Percentiles rank a stretch among this genome's conserved stretches.
These are phyloP conservation scores for Penicillium crystallinum DNA, from an alignment of 495 filamentous ascomycete genomes.

Conservation along the genomic window DNA sequence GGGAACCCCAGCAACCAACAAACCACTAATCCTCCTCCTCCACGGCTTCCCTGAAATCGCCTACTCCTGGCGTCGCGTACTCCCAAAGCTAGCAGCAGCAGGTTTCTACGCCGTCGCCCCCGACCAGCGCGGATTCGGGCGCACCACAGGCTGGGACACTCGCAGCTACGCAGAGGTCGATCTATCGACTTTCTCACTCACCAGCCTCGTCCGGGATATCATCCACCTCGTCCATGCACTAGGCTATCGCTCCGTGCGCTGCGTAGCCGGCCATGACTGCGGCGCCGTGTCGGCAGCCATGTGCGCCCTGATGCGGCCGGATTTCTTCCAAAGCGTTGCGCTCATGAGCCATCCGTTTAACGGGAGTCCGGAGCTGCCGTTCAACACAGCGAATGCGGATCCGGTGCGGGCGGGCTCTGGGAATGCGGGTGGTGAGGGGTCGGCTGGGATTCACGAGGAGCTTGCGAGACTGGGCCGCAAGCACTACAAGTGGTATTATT, in stretches of 20 bases:
- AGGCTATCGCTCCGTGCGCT: constrained; percentile 52
- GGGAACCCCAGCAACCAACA: constrained; percentile 34
- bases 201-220: constrained; percentile 57
- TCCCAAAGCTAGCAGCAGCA: constrained; percentile 48
- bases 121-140: constrained; percentile 66
- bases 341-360: constrained; percentile 56
- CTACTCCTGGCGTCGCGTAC: constrained; percentile 63
- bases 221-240: constrained; percentile 56
- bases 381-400: constrained; percentile 39
- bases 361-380: constrained; percentile 44
- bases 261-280: constrained; percentile 64
- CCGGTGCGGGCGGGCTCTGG: constrained; percentile 28
- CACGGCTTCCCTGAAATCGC: constrained; percentile 67
- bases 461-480: constrained; percentile 52
- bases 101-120: constrained; percentile 61
- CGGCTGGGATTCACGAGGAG: constrained; percentile 39
- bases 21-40: constrained; percentile 56
- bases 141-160: constrained; percentile 58
- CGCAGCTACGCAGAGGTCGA: constrained; percentile 47
- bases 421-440: constrained; percentile 13
- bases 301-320: constrained; percentile 58
- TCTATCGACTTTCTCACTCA: constrained; percentile 51
- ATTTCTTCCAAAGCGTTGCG: constrained; percentile 53
- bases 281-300: constrained; percentile 54
- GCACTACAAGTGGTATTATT: constrained; percentile 70